phyloP scores from a whole-genome alignment of 2,329 filamentous ascomycete species.

The Xylariaceae sp. region DNA sequence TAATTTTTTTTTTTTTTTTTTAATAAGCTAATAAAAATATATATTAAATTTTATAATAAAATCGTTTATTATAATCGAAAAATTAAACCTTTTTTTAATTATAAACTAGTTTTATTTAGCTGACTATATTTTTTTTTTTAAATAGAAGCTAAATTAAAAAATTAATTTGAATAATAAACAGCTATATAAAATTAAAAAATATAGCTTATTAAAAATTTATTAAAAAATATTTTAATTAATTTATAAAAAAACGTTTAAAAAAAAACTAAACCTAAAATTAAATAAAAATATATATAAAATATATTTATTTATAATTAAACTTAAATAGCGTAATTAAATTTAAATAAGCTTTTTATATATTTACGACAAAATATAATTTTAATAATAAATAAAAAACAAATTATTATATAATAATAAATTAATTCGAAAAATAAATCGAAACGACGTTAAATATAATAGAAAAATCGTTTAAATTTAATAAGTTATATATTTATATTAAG shows the following conservation, averaged over 20 bases:
- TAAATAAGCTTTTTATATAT: slow-evolving; percentile 19
- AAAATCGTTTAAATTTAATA: slow-evolving; percentile 24
- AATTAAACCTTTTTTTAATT: no score
- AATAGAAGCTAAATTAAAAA: slow-evolving; percentile 15
- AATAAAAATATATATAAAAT: slow-evolving; percentile 18
- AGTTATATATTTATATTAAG: slow-evolving; percentile 19
- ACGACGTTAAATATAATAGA: slow-evolving; percentile 26
- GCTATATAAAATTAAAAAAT: slow-evolving; percentile 13
- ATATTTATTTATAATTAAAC: background rate
- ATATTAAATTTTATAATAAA: background rate
- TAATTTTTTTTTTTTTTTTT: background rate
- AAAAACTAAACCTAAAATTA: slow-evolving; percentile 16
- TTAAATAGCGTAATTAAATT: slow-evolving; percentile 1
- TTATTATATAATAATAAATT: slow-evolving; percentile 22
- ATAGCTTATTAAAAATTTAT: slow-evolving; percentile 24
- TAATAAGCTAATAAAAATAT: background rate
- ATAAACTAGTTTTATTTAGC: slow-evolving; percentile 2
- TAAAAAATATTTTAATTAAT: slow-evolving; percentile 28
- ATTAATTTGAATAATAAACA: slow-evolving; percentile 1
- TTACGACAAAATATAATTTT: slow-evolving; percentile 21
- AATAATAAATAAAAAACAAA: slow-evolving; percentile 17
- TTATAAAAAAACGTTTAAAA: slow-evolving; percentile 19
- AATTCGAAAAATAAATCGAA: slow-evolving; percentile 23
- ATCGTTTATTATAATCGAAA: background rate
- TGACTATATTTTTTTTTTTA: slow-evolving; percentile 16